Evolutionary conservation across 2,329 filamentous ascomycete species (phyloP), one percentile per base, ranked within the genome.

Genomic region (Venturia carpophila): DNA sequence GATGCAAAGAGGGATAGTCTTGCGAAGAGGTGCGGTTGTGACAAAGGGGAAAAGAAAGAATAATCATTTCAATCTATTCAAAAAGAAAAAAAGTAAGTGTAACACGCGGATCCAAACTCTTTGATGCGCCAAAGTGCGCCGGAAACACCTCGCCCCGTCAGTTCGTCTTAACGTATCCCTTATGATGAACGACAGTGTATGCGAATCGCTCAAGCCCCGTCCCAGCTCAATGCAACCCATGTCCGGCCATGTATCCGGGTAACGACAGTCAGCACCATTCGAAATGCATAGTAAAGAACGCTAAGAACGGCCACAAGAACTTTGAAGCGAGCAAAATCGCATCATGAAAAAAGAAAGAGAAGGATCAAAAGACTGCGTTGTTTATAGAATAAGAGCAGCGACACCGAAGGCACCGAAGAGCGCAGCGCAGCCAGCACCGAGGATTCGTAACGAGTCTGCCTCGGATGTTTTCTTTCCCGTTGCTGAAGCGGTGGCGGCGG

Each of bases 381-480:
- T 61, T 27, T 64, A 65, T 41, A 64, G 24, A 5, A 64, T 7
- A 47, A 64, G 37, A 42, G 52, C 52, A 9, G 63, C 63, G 15
- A 64, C 30, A 17, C 63, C 63, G 17, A 64, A 42, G 6, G 63
- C 63, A 24, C 63, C 63, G 7, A 64, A 24, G 24, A 64, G 45
- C 1, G 63, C 63, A 42, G 24, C 63, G 37, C 30, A 39, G 7
- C 45, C 52, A 10, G 63, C 63, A 41, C 47, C 63, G 9, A 47
- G 6, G 2, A 64, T 30, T 34, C 52, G 55, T 41, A 56, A 39
- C 19, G 47, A 42, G 10, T 60, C 63, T 43, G 62, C 62, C 27
- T 63, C 62, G 30, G 60, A 41, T 15, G 60, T 39, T 17, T 63
- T 24, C 43, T 52, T 45, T 21, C 62, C 62, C 17, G 34, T 49